These are phyloP conservation scores for Polytrichum formosum DNA, from an alignment of 225 moss, liverwort and hornwort species.

Conservation along the genomic window DNA sequence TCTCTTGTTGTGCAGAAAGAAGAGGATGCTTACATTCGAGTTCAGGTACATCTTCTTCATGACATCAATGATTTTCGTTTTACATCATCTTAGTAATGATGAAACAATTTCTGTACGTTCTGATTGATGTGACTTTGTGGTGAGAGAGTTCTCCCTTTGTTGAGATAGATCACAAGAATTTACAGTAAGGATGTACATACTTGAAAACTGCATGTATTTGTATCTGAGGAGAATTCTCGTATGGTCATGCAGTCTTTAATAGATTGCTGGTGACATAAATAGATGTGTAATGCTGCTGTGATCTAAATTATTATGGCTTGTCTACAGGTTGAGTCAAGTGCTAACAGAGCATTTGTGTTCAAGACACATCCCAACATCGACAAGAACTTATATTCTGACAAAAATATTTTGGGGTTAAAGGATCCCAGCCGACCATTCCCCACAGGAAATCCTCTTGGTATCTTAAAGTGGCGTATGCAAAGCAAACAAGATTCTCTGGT, in stretches of 20 bases:
- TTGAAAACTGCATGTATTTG: too few species aligned
- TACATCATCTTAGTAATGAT: not conserved
- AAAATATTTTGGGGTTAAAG: constrained; percentile 66
- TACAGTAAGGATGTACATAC: too few species aligned
- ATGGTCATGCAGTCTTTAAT: too few species aligned
- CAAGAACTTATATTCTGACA: constrained; percentile 73
- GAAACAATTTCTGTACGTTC: too few species aligned
- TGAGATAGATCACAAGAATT: too few species aligned
- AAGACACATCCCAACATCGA: constrained; percentile 88
- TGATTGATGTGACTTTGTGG: too few species aligned
- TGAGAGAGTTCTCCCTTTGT: too few species aligned
- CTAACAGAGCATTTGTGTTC: constrained; percentile 64
- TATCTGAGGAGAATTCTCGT: too few species aligned
- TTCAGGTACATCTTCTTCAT: constrained; percentile 43
- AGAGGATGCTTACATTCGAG: constrained; percentile 81
- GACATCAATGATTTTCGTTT: not conserved
- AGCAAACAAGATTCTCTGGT: constrained; percentile 88
- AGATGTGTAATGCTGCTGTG: not conserved
- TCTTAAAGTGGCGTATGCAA: constrained; percentile 89
- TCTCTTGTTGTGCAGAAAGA: constrained; percentile 83
- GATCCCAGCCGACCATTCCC: constrained; percentile 85
- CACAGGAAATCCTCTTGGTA: constrained; percentile 72
- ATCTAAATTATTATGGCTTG: not conserved
- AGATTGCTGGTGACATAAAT: too few species aligned
- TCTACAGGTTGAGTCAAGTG: constrained; percentile 75